These are phyloP conservation scores for Aspergillus sclerotiicarbonarius DNA, from an alignment of 495 filamentous ascomycete species.

Conservation along the genomic window DNA sequence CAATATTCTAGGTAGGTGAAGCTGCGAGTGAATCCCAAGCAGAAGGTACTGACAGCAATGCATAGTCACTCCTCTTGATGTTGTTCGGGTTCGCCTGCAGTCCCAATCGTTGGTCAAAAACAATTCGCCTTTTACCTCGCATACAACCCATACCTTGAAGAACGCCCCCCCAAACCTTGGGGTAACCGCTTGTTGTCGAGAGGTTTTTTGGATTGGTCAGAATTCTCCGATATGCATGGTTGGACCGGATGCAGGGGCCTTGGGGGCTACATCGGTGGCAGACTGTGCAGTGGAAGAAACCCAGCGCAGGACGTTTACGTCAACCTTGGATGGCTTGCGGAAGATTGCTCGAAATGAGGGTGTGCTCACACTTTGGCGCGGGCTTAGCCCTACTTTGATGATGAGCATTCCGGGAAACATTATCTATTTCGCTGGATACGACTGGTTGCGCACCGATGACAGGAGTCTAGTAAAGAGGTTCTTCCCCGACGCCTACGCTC, in stretches of 20 bases:
- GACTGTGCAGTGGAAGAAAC: slow-evolving; percentile 88
- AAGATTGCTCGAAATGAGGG: slow-evolving; percentile 99
- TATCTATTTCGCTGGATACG: slow-evolving; percentile 99
- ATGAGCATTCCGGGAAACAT: slow-evolving; percentile 97
- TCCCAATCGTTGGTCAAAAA: slow-evolving; percentile 62
- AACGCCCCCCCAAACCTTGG: slow-evolving; percentile 74
- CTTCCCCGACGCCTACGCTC: slow-evolving; percentile 65
- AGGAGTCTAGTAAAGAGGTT: slow-evolving; percentile 62
- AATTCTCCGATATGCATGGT: slow-evolving; percentile 77
- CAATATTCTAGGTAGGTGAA: slow-evolving; percentile 72
- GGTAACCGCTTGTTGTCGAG: slow-evolving; percentile 91
- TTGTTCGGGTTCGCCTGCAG: slow-evolving; percentile 92
- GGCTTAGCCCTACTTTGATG: slow-evolving; percentile 83
- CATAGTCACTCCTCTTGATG: slow-evolving; percentile 90
- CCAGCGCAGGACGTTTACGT: slow-evolving; percentile 78
- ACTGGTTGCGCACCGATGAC: slow-evolving; percentile 76
- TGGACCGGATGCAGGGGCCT: slow-evolving; percentile 39
- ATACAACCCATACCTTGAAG: slow-evolving; percentile 57
- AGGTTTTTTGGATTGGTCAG: slow-evolving; percentile 95
- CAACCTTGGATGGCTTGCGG: slow-evolving; percentile 84
- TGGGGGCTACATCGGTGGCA: slow-evolving; percentile 33
- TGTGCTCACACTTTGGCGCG: slow-evolving; percentile 82
- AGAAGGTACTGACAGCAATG: slow-evolving; percentile 16
- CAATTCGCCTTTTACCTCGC: slow-evolving; percentile 40
- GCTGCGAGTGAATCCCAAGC: neutral